Evolutionary conservation across 208 protist species (phyloP).

Genomic region (Trypanosoma boissoni): DNA sequence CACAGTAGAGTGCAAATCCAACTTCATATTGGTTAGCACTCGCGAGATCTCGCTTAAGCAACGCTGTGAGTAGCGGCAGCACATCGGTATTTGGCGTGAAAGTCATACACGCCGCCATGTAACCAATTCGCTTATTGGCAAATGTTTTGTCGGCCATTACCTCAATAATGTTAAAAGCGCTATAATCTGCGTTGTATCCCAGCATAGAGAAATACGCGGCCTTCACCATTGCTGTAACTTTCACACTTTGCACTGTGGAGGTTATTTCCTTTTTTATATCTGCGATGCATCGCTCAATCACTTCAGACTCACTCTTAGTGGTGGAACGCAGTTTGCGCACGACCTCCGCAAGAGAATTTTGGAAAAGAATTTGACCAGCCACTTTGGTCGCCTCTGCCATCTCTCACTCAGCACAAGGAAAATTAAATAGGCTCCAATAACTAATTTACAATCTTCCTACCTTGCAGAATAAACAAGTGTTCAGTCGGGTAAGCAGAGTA

Average conservation of each 20-base stretch:
- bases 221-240: conserved; percentile 96
- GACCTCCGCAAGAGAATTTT: conserved; percentile 91
- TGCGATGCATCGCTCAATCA: conserved; percentile 88
- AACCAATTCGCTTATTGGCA: conserved; percentile 89
- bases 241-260: conserved; percentile 80
- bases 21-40: conserved; percentile 94
- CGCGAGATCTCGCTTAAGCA: conserved; percentile 96
- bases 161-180: conserved; percentile 96
- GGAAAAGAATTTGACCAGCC: conserved; percentile 67
- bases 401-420: not conserved
- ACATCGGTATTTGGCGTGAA: conserved; percentile 96
- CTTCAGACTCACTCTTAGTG: conserved; percentile 89
- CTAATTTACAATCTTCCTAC: too few relatives aligned
- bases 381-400: conserved; percentile 39
- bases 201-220: conserved; percentile 98
- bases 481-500: too few relatives aligned
- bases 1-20: conserved; percentile 94
- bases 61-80: conserved; percentile 95
- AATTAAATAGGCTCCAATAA: too few relatives aligned
- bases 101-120: conserved; percentile 93
- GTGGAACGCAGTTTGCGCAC: conserved; percentile 93
- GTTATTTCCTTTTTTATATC: conserved; percentile 96
- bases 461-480: too few relatives aligned
- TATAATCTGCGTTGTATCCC: conserved; percentile 96
- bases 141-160: conserved; percentile 91